Evolutionary conservation across 768 basidiomycete species (phyloP).

Genomic region (Tulasnella sp.): DNA sequence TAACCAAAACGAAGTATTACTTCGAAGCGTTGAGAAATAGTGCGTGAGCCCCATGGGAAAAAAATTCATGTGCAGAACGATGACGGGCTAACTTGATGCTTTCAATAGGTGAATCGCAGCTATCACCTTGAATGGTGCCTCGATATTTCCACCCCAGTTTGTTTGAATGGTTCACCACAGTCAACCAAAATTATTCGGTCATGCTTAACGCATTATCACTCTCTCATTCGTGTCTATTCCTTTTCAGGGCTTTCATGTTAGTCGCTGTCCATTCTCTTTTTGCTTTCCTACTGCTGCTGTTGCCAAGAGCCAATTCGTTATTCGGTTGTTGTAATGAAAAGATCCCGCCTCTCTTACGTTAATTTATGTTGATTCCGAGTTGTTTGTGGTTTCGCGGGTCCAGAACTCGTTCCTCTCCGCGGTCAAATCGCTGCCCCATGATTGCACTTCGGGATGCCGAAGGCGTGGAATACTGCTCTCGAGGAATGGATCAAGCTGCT

Average conservation of each 20-base stretch:
- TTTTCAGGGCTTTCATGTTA: neutral
- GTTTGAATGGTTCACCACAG: neutral
- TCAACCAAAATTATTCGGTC: neutral
- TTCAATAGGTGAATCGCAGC: neutral
- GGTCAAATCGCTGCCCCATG: slow-evolving; percentile 61
- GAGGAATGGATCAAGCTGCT: slow-evolving; percentile 66
- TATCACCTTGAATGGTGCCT: neutral
- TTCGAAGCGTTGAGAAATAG: neutral
- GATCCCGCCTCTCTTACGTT: neutral
- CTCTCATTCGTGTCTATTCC: neutral
- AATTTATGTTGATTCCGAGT: neutral
- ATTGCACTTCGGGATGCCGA: slow-evolving; percentile 64
- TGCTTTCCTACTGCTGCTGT: neutral
- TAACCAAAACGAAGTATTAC: neutral
- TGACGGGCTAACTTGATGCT: neutral
- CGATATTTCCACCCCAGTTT: neutral
- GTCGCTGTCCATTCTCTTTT: neutral
- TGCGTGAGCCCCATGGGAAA: neutral
- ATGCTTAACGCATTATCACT: neutral
- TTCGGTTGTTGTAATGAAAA: neutral
- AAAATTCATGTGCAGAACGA: neutral
- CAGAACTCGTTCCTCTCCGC: slow-evolving; percentile 44
- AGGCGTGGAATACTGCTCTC: slow-evolving; percentile 72
- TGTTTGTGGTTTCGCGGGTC: neutral
- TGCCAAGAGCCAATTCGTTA: neutral